Base-by-base conservation (phyloP, 805 yeast species). In the Wickerhamomyces canadensis region DNA sequence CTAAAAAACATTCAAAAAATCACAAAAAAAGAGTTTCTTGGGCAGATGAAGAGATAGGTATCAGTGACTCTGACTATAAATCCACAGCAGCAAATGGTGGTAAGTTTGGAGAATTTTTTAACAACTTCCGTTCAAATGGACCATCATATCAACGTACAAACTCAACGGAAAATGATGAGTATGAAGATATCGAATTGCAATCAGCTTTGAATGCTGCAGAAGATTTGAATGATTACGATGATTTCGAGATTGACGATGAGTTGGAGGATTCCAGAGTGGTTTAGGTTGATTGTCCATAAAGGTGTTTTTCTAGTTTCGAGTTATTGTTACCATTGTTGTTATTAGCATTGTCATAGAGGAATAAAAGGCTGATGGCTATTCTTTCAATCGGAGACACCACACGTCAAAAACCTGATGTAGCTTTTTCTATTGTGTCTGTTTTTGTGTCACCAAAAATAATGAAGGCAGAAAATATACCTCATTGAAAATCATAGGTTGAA, bases 11-110 rank as follows among this genome's bases (percentile, higher is more conserved):
- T 16, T 40, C 32, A 29, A 48, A 48, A 38, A 34, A 46, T 9
- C 26, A 48, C 26, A 55, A 53, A 33, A 62, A 62, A 41, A 52
- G 58, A 7, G 67, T 62, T 4, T 58, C 66, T 4, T 60, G 67
- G 65, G 65, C 66, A 2, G 65, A 61, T 42, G 62, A 57, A 28
- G 38, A 55, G 25, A 31, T 15, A 13, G 17, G 11, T 3, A 14
- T 24, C 5, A 15, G 14, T 14, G 27, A 9, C 16, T 18, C 12
- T n/a, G 24, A 15, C 4, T 33, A 27, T 21, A 45, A 44, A 10
- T 48, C 47, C 2, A 22, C 42, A 14, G 39, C 18, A 13, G 44
- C 37, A 4, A 19, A 30, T 11, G 33, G 34, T 6, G 38, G 34
- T 3, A 38, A 41, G 19, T 35, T 45, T 30, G 54, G 50, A 6